Conservation (phyloP, 495 filamentous ascomycete genomes). For the Friedmanniomyces simplex region DNA sequence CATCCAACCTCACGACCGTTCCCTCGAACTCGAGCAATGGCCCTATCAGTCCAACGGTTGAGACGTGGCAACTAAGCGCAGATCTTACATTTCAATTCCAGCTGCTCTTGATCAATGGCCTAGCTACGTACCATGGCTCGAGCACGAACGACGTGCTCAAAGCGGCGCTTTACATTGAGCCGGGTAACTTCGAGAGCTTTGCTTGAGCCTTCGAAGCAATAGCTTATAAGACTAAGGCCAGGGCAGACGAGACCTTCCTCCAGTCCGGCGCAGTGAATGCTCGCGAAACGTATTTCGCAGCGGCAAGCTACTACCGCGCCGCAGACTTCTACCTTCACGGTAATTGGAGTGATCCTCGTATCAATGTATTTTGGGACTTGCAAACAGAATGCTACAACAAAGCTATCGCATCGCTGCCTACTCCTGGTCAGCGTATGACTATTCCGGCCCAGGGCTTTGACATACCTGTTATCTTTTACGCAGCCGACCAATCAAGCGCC, state of each 20-base stretch:
- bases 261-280: constrained; percentile 5
- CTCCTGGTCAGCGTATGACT: constrained; percentile 31
- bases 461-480: constrained; percentile 13
- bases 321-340: constrained; percentile 40
- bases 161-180: background rate
- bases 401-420: constrained; percentile 23
- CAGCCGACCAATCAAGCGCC: background rate
- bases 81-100: background rate
- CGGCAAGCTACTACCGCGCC: constrained; percentile 36
- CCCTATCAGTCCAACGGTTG: too few relatives aligned
- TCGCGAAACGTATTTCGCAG: constrained; percentile 30
- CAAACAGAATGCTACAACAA: constrained; percentile 8
- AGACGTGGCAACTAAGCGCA: too few relatives aligned
- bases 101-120: background rate
- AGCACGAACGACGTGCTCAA: background rate
- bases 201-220: background rate
- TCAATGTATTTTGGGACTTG: constrained; percentile 14
- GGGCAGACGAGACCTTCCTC: background rate
- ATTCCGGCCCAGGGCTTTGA: constrained; percentile 27
- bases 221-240: background rate
- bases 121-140: background rate
- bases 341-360: constrained; percentile 29
- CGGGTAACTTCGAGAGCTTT: background rate
- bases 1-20: too few relatives aligned
- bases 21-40: too few relatives aligned